A percentile compares a stretch with the other conserved stretches of the same genome.
Evolutionary conservation across 2,329 filamentous ascomycete genomes (phyloP).

Genomic region (Phialophora tarda): DNA sequence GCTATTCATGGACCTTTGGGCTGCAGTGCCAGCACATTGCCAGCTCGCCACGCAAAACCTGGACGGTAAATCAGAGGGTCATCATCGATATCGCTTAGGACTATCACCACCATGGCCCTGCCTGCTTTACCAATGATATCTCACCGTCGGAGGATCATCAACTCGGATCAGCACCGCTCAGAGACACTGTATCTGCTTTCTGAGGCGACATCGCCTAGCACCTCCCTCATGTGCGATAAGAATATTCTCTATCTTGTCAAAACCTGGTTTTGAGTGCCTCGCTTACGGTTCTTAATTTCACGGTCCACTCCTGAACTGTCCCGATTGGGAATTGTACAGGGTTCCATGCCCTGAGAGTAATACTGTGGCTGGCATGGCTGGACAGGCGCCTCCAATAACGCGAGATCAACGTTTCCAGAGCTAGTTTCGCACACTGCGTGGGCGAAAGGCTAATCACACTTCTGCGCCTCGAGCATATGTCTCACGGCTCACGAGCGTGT

Average conservation of each 20-base stretch:
- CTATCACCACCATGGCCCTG: constrained; percentile 27
- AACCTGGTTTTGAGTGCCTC: constrained; percentile 26
- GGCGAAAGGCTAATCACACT: constrained; percentile 10
- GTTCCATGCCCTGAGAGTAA: constrained; percentile 27
- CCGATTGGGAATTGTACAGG: constrained; percentile 24
- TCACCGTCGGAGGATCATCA: constrained; percentile 28
- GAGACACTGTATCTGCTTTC: constrained; percentile 22
- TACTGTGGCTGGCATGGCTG: constrained; percentile 28
- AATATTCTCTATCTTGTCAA: constrained; percentile 25
- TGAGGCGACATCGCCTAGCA: constrained; percentile 21
- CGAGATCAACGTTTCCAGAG: constrained; percentile 30
- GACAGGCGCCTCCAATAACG: constrained; percentile 25
- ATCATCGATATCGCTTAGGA: constrained; percentile 25
- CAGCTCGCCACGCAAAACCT: constrained; percentile 34
- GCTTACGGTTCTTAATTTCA: constrained; percentile 28
- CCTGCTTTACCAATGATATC: constrained; percentile 30
- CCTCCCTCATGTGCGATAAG: constrained; percentile 27
- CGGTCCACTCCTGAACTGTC: constrained; percentile 27
- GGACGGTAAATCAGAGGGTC: constrained; percentile 28
- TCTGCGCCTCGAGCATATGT: constrained; percentile 18
- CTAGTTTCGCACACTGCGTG: constrained; percentile 23
- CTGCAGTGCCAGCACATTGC: constrained; percentile 34
- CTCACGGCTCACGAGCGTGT: constrained; percentile 23
- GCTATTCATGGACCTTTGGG: constrained; percentile 32
- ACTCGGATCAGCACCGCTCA: constrained; percentile 29